Base-by-base conservation (phyloP, 2,329 filamentous ascomycete species). In the Arthroderma sp. region DNA sequence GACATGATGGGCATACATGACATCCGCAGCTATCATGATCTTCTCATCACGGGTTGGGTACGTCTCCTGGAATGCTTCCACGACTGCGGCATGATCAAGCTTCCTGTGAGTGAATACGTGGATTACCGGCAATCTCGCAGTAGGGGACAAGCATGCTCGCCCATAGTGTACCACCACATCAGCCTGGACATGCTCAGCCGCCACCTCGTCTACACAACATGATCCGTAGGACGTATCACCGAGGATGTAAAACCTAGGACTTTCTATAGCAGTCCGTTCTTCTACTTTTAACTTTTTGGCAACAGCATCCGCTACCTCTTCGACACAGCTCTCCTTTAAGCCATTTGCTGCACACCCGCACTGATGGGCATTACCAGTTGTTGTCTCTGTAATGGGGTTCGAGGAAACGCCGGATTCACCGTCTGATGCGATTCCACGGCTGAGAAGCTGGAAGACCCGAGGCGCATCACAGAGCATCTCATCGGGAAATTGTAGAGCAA, bases 151-250 rank as follows among this genome's bases (percentile, higher is more conserved):
- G 58, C 91, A 98, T 0, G 89, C 83, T 43, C 91, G 75, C 3
- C 91, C 91, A 55, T 96, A 98, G 61, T 98, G 91, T 9, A 98
- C 81, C 1, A 96, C 84, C 0, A 87, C 85, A 49, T 96, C 83
- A 5, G 91, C 88, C 55, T 86, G 75, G 10, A 86, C 83, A 61
- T 98, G 91, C 61, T 98, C 88, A 2, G 91, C 91, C 0, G 91
- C 91, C 36, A 96, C 81, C 66, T 98, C 91, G 57, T 98, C 91
- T 11, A 96, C 88, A 57, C 91, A 98, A 66, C 91, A 98, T 0
- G 89, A 82, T 48, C 91, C 93, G 64, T 96, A 98, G 1, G 89
- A 95, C 2, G 91, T 96, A 62, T 98, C 91, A 30, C 83, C 91
- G 11, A 98, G 70, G 48, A 98, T 88, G 55, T 84, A 94, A 43